Evolutionary conservation across 352 stramenopile genomes (phyloP).

Genomic region (Thalassiosira pacifica): DNA sequence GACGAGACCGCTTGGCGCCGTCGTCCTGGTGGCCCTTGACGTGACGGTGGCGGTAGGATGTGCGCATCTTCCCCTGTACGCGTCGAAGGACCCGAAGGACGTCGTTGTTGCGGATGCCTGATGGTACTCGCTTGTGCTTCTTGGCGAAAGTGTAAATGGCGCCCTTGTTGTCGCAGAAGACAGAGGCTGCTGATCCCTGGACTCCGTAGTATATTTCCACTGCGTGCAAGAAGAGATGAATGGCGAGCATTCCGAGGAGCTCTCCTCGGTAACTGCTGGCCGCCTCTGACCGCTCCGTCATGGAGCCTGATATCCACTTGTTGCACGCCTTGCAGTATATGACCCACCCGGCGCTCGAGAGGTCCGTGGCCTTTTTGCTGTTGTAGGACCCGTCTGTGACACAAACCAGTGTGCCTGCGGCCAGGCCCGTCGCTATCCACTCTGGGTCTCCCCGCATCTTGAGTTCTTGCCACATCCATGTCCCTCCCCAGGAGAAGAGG

Average conservation of each 20-base stretch:
- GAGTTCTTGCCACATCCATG: slow-evolving; percentile 26
- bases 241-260: neutral
- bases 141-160: neutral
- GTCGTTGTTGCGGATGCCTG: neutral
- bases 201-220: neutral
- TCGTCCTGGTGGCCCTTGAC: slow-evolving; percentile 5
- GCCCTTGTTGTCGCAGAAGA: neutral
- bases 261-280: slow-evolving; percentile 1
- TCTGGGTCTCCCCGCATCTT: neutral
- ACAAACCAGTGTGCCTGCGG: neutral
- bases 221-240: slow-evolving; percentile 2
- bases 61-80: neutral
- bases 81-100: neutral
- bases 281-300: neutral
- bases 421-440: neutral
- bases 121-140: neutral
- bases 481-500: neutral
- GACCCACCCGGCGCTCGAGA: neutral
- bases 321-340: slow-evolving; percentile 1
- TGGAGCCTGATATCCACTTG: neutral
- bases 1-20: too few species aligned
- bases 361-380: neutral
- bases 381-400: slow-evolving; percentile 10
- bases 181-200: neutral
- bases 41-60: neutral